Evolutionary conservation across 2,329 filamentous ascomycete genomes (phyloP).

Genomic region (Fusarium sterilihyphosum): DNA sequence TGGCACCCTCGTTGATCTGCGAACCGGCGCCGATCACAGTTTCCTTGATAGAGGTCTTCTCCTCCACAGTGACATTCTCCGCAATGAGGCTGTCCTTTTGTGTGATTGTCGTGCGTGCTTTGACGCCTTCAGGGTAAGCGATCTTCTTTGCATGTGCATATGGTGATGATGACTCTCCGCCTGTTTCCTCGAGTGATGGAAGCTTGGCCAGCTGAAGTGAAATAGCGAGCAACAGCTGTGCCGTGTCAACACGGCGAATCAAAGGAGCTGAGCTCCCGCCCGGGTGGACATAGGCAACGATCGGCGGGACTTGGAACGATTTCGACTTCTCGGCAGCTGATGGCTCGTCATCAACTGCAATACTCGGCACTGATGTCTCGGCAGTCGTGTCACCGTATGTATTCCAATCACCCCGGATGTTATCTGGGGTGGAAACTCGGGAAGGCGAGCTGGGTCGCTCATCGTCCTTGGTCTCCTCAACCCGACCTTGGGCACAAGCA

Average conservation of each 20-base stretch:
- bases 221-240: conserved; percentile 80
- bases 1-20: conserved; percentile 85
- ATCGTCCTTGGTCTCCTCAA: conserved; percentile 52
- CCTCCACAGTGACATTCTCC: conserved; percentile 88
- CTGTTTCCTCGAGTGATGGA: conserved; percentile 73
- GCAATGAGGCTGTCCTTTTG: conserved; percentile 84
- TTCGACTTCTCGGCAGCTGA: conserved; percentile 17
- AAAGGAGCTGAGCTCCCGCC: conserved; percentile 65
- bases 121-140: conserved; percentile 83
- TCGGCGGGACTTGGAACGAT: conserved; percentile 66
- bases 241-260: conserved; percentile 88
- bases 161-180: conserved; percentile 68
- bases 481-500: conserved; percentile 59
- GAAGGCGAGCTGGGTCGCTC: conserved; percentile 46
- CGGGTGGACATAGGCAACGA: conserved; percentile 85
- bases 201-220: conserved; percentile 90
- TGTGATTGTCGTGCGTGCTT: conserved; percentile 82
- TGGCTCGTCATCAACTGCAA: conserved; percentile 2
- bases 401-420: conserved; percentile 12
- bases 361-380: not conserved
- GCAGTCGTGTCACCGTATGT: not conserved
- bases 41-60: conserved; percentile 93
- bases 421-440: conserved; percentile 35
- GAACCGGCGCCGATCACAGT: conserved; percentile 88
- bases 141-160: conserved; percentile 84